A percentile compares a stretch with the other conserved stretches of the same genome.
Conservation (phyloP, 805 yeast genomes). For the Candida germanica region DNA sequence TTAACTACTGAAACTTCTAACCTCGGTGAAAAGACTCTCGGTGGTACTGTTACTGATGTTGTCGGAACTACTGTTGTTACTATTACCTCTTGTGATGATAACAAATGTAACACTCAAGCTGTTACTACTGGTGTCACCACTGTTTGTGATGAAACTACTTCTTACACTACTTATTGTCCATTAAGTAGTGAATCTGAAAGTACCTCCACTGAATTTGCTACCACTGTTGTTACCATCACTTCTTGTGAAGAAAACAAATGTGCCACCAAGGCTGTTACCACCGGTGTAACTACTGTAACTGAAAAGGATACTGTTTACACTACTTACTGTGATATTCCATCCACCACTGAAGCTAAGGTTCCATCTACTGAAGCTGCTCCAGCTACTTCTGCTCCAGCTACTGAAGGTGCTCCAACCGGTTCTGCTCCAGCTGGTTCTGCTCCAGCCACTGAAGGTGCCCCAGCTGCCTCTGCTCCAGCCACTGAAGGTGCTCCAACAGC, state of each 20-base stretch:
- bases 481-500: constrained; percentile 6
- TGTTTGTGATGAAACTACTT: constrained; percentile 22
- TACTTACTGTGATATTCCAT: constrained; percentile 13
- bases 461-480: constrained; percentile 18
- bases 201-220: constrained; percentile 15
- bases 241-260: constrained; percentile 35
- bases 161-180: constrained; percentile 17
- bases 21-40: constrained; percentile 26
- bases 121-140: constrained; percentile 37
- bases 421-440: constrained; percentile 1
- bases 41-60: constrained; percentile 18
- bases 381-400: constrained; percentile 18
- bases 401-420: constrained; percentile 5
- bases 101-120: constrained; percentile 27
- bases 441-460: constrained; percentile 6
- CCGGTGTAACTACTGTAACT: constrained; percentile 26
- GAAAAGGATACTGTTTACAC: constrained; percentile 19
- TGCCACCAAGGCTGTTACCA: constrained; percentile 26
- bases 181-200: constrained; percentile 8
- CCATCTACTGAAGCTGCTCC: constrained; percentile 3
- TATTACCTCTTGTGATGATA: constrained; percentile 33
- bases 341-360: constrained; percentile 3
- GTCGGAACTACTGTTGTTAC: constrained; percentile 27
- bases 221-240: constrained; percentile 32
- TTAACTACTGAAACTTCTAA: constrained; percentile 20